A percentile compares a stretch with the other conserved stretches of the same genome.
These are phyloP conservation scores for Tulasnella sp. DNA, from an alignment of 768 basidiomycete genomes.

Conservation along the genomic window DNA sequence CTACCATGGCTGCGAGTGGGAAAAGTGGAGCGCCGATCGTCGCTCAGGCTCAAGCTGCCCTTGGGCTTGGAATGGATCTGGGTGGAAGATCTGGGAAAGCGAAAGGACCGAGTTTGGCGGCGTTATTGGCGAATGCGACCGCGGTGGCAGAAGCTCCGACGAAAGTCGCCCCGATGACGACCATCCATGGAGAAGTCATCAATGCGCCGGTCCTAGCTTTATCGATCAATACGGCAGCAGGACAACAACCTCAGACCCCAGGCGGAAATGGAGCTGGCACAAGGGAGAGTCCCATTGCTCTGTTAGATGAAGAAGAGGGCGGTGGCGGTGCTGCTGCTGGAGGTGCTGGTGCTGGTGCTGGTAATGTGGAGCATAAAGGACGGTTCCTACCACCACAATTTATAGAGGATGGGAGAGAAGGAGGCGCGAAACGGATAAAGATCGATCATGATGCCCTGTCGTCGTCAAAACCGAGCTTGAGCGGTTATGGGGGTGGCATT, in stretches of 20 bases:
- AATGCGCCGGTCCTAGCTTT: background rate
- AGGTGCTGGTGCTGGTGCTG: background rate
- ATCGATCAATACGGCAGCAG: too few species aligned
- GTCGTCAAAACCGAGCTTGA: background rate
- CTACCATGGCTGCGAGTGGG: background rate
- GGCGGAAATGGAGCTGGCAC: slow-evolving; percentile 28
- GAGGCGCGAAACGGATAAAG: slow-evolving; percentile 14
- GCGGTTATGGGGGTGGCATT: too few species aligned
- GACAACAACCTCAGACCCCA: background rate
- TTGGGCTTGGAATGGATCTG: background rate
- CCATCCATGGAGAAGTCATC: background rate
- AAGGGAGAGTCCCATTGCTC: slow-evolving; percentile 40
- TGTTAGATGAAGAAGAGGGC: slow-evolving; percentile 32
- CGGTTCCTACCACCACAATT: background rate
- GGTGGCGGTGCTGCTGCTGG: slow-evolving; percentile 3
- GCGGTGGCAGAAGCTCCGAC: slow-evolving; percentile 1
- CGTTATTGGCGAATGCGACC: slow-evolving; percentile 7
- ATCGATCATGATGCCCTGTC: slow-evolving; percentile 3
- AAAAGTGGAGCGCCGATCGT: background rate
- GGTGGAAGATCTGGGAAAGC: background rate
- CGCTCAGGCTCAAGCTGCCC: background rate
- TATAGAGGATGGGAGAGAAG: background rate
- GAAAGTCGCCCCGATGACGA: slow-evolving; percentile 7
- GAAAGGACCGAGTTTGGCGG: slow-evolving; percentile 2
- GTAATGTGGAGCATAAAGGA: background rate